These are phyloP conservation scores for Bipolaris victoriae DNA, from an alignment of 2,329 filamentous ascomycete genomes.

Conservation along the genomic window DNA sequence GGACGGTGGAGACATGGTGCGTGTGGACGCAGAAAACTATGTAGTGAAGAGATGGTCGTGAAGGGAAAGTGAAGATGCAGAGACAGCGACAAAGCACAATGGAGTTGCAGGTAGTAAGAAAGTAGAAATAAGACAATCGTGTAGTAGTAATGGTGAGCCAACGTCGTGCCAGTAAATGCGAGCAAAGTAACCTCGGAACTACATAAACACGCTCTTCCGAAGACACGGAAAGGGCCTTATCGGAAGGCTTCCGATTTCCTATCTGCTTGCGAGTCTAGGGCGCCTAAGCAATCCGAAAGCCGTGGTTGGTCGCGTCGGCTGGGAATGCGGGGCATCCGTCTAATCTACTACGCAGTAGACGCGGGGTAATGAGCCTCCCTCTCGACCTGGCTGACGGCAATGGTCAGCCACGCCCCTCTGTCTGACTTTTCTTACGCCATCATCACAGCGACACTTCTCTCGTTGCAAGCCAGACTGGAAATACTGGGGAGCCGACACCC, in stretches of 20 bases:
- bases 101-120: background rate
- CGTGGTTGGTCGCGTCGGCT: conserved; percentile 2
- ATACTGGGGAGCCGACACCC: background rate
- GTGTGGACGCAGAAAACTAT: background rate
- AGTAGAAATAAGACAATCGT: background rate
- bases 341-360: no score
- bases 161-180: background rate
- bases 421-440: background rate
- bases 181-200: conserved; percentile 7
- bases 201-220: background rate
- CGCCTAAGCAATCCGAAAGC: background rate
- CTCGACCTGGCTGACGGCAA: background rate
- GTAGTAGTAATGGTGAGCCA: background rate
- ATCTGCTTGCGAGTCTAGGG: background rate
- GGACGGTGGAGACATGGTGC: conserved; percentile 38
- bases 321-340: background rate
- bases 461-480: background rate
- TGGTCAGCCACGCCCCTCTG: background rate
- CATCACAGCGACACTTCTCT: background rate
- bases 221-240: background rate
- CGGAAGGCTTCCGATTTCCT: background rate
- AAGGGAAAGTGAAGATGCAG: background rate
- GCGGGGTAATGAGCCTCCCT: conserved; percentile 1
- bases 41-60: background rate
- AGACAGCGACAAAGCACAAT: background rate